Evolutionary conservation across 106 monocot species (phyloP), one percentile per base, ranked within the genome.

Genomic region (Allium cepa): DNA sequence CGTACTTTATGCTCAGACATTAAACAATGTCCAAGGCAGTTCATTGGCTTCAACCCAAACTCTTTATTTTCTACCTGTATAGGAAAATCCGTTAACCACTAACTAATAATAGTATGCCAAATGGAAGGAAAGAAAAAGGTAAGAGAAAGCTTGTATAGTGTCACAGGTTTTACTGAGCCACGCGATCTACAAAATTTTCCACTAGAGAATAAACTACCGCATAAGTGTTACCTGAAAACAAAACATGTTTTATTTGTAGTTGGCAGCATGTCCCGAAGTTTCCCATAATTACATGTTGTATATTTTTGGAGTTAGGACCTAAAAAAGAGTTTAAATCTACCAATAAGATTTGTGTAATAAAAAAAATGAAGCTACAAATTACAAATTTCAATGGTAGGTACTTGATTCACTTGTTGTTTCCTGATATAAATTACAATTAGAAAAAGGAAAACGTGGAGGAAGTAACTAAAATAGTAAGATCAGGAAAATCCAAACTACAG

Each of bases 241-340:
- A 83, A 99, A 99, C 99, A 99, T 99, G 62, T 99, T 99, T 55
- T 99, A 92, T 62, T 93, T 99, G 79, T 99, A 99, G 68, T 99
- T 99, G 57, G 89, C 87, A 68, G 99, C 99, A 81, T 99, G 99
- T 7, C 99, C 99, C 15, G 99, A 99, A 9, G 89, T 99, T 68
- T 99, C 99, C 99, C 99, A 99, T 47, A 99, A 93, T 85, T 99
- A 80, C 99, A 99, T 99, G 68, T 99, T 99, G 74, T 93, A 99
- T 11, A 99, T 93, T 69, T 93, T 99, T 67, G 99, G 99, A 17
- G 87, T 73, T 75, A 87, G 3, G 0, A 99, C 97, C 97, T 99
- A 62, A 14, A 56, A 73, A 66, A 13, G 13, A 66, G 69, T 36
- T 36, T 36, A 36, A 4, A 36, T 2, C 36, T 36, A 36, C 4